Base-by-base conservation (phyloP, 768 basidiomycete species). In the Suillus decipiens region DNA sequence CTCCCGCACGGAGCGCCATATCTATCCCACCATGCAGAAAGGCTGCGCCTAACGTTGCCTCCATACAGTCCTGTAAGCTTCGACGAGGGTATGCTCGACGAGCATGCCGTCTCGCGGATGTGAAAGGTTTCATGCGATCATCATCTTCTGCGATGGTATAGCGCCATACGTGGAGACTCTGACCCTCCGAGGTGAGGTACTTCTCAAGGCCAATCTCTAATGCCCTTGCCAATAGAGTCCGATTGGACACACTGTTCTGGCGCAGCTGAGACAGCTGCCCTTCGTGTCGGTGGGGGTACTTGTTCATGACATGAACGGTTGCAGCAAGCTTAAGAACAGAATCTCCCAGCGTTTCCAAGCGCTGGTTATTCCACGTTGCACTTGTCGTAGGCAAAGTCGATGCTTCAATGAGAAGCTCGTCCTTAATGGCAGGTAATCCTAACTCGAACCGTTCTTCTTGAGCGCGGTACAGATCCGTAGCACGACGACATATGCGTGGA, bases 61-160 rank as follows among this genome's bases (percentile, higher is more conserved):
- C 95, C 87, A 94, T 91, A 70, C 90, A 93, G 70, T 96, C 94
- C 70, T 93, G 91, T 65, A 96, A 74, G 68, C 89, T 87, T 61
- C 92, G 77, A 33, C 91, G 81, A 4, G 89, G 85, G 62, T 87
- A 84, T 42, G 75, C 74, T 41, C 89, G 82, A 60, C 60, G 66
- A n/a, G 79, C 79, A 50, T 50, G 56, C 37, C 76, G 73, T 28
- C 45, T 72, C 22, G 68, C 75, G 51, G 63, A 75, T 6, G 48
- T 42, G 41, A 76, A 64, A 31, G 66, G 68, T 50, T 73, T 70
- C 37, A 74, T 73, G n/a, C 74, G 71, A 19, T 78, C 78, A 11
- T 79, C 78, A 2, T 75, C 70, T 17, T 74, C 74, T 0, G 80
- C 66, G 43, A 82, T 69, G 7, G 79, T 77, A 60, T 86, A 85